phyloP scores from a whole-genome alignment of 306 rosid genomes.

The Gleditsia sinensis region DNA sequence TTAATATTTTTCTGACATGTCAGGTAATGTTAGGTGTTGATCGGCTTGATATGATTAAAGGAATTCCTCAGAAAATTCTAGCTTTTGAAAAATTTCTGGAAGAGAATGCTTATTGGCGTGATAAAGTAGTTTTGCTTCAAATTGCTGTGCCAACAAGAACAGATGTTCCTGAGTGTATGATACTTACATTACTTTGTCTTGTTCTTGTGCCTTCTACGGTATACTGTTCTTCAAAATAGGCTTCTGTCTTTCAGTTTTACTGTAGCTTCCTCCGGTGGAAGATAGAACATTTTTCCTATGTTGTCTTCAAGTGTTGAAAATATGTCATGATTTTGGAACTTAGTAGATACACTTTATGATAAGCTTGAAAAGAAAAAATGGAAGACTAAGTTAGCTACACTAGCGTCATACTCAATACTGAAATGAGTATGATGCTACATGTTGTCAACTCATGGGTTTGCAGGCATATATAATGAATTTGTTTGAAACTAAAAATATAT shows the following conservation, averaged over 20 bases:
- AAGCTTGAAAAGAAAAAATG: neutral
- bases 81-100: slow-evolving; percentile 91
- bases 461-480: neutral
- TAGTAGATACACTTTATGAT: too few species aligned
- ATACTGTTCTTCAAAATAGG: slow-evolving; percentile 3
- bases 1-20: slow-evolving; percentile 33
- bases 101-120: slow-evolving; percentile 73
- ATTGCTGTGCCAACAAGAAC: slow-evolving; percentile 96
- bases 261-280: neutral
- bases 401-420: neutral
- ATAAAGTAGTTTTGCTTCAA: slow-evolving; percentile 84
- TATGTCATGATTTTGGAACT: neutral
- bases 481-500: neutral
- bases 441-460: neutral
- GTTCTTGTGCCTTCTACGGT: slow-evolving; percentile 16
- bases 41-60: slow-evolving; percentile 95
- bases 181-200: slow-evolving; percentile 26
- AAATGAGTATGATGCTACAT: neutral
- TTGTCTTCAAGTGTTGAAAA: neutral
- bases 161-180: slow-evolving; percentile 93
- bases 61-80: slow-evolving; percentile 89
- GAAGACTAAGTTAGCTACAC: neutral
- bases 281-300: neutral
- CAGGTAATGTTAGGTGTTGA: slow-evolving; percentile 94
- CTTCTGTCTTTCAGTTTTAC: neutral